These are phyloP conservation scores for Abrus precatorius DNA, from an alignment of 306 rosid species.

Conservation along the genomic window DNA sequence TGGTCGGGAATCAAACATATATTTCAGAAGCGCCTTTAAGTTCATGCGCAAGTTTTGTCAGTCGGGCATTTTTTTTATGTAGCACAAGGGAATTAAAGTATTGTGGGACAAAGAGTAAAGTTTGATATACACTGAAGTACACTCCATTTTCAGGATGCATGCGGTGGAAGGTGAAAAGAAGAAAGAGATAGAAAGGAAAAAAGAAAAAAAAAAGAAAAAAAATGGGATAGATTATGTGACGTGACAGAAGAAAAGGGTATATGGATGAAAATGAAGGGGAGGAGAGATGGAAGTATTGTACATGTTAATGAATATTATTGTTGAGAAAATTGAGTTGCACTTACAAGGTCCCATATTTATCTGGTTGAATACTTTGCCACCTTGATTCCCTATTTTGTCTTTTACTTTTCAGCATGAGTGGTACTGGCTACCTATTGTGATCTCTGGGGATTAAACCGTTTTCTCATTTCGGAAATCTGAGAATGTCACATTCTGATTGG, in stretches of 20 bases:
- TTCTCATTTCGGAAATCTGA: constrained; percentile 5
- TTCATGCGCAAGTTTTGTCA: constrained; percentile 12
- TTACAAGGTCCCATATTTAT: background rate
- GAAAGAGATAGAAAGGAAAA: no score
- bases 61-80: background rate
- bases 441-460: background rate
- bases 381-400: background rate
- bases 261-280: no score
- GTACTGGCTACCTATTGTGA: background rate
- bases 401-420: background rate
- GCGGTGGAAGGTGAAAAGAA: no score
- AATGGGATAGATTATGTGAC: no score
- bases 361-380: background rate
- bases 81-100: constrained; percentile 9
- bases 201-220: no score
- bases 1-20: constrained; percentile 44
- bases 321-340: background rate
- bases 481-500: background rate
- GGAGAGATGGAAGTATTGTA: no score
- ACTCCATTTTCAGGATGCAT: no score
- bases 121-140: no score
- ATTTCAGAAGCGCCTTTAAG: constrained; percentile 31
- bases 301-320: no score
- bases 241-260: no score
- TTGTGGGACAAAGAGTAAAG: background rate